Conservation (phyloP, 2,329 filamentous ascomycete species). For the Penicillium brasilianum region DNA sequence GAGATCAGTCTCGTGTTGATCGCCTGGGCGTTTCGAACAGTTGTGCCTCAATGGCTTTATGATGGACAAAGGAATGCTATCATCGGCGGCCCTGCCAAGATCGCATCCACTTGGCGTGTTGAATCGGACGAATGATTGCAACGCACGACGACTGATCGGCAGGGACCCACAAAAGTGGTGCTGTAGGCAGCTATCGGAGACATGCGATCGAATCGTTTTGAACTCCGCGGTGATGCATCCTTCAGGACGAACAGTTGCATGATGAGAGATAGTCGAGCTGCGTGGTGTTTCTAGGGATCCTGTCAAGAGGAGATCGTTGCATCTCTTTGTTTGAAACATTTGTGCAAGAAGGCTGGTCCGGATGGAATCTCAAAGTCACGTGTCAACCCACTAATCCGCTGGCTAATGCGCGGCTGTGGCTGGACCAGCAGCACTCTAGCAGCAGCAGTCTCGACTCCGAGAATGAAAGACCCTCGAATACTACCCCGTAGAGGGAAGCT, state of each 20-base stretch:
- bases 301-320: background rate
- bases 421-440: background rate
- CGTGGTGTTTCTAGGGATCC: background rate
- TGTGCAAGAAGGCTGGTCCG: background rate
- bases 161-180: background rate
- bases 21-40: background rate
- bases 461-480: background rate
- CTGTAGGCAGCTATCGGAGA: background rate
- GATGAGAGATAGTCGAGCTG: background rate
- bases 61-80: background rate
- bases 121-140: background rate
- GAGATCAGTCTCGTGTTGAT: background rate
- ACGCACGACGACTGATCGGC: background rate
- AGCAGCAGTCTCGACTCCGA: background rate
- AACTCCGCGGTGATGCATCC: background rate
- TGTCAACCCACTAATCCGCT: too few relatives aligned
- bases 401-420: background rate
- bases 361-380: background rate
- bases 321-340: background rate
- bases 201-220: background rate
- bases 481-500: background rate
- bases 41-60: background rate
- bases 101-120: background rate
- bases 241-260: background rate
- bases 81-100: conserved; percentile 8